Base-by-base conservation (phyloP, 306 rosid genomes). In the Cucumis sativus region DNA sequence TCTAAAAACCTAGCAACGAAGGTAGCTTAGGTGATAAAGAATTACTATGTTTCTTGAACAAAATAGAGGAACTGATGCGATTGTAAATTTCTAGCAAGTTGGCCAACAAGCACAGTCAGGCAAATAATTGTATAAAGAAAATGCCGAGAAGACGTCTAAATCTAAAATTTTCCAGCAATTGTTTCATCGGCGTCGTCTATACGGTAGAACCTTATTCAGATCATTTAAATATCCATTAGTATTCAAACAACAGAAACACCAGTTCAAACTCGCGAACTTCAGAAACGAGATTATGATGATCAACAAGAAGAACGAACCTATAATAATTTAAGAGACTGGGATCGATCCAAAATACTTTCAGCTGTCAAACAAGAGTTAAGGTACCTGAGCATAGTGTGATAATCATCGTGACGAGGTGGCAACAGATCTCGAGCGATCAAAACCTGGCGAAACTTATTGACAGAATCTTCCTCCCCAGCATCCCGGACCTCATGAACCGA, bases 321-420 rank as follows among this genome's bases (percentile, higher is more conserved):
- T 4, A 2, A 33, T 3, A 4, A 33, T 33, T 33, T 4, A 33
- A 33, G 37, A 33, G 37, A 33, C 15, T 28, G 49, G 3, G 49
- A 43, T 43, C 0, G 20, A 54, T 47, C 25, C 16, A 15, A 73
- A 52, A 30, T 8, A 11, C 7, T 73, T 73, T 1, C 7, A 28
- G 35, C 61, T 54, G 2, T 52, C 10, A 10, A 0, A 75, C 8
- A 67, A 54, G 17, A 72, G 76, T 75, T 82, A 40, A 64, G 35
- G 56, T 80, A 90, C 99, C 99, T 92, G 80, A 95, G 84, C 88
- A 92, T 87, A 64, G 97, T 92, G 83, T 95, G 97, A 77, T 95
- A 95, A 85, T 95, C 92, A 83, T 95, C 99, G 28, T 84, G 89
- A 23, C 88, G 88, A 63, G 79, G 83, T 13, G 93, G 98, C n/a